Percentiles rank a stretch among this genome's conserved stretches.
These are phyloP conservation scores for Pseudogymnoascus sp. DNA, from an alignment of 2,329 filamentous ascomycete species.

Conservation along the genomic window DNA sequence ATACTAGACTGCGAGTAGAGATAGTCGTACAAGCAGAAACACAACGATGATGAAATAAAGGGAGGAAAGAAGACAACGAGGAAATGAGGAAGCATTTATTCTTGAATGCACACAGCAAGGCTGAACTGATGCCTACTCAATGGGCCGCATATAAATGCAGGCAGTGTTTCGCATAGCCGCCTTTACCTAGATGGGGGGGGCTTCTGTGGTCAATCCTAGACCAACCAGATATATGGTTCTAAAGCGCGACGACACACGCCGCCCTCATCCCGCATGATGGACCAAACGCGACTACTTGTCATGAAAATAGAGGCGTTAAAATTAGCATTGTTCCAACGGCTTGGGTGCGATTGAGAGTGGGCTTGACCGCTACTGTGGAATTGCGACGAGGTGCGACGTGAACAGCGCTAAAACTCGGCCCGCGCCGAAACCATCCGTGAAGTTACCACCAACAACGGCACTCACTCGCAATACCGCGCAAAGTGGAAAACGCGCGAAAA, in stretches of 20 bases:
- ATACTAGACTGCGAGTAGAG: neutral
- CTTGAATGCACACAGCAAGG: neutral
- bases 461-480: neutral
- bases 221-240: neutral
- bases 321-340: neutral
- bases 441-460: neutral
- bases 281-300: neutral
- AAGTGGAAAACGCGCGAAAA: no score
- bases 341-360: neutral
- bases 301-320: neutral
- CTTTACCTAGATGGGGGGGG: neutral
- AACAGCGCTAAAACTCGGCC: neutral
- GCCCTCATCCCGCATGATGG: neutral
- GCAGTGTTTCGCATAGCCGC: neutral
- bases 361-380: neutral
- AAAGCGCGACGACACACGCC: neutral
- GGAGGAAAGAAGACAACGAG: neutral
- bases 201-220: neutral
- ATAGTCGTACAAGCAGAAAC: neutral
- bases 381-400: neutral
- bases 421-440: neutral
- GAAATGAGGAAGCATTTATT: neutral
- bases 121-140: neutral
- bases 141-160: neutral
- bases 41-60: neutral